phyloP scores from a whole-genome alignment of 2,329 filamentous ascomycete genomes.

The Boeremia lycopersici region DNA sequence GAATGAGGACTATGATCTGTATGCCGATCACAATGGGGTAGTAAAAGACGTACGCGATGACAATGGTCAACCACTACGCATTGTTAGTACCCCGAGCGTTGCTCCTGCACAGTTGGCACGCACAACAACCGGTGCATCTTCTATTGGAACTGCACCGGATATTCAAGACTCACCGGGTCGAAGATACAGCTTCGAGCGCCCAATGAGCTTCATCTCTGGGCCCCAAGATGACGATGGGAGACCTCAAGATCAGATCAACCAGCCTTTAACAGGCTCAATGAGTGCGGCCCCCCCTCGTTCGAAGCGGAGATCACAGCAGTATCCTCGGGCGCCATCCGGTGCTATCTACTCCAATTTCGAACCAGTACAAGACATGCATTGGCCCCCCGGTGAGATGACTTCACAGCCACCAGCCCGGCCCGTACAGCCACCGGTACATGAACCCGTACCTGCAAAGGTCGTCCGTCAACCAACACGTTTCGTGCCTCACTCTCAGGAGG shows the following conservation, averaged over 20 bases:
- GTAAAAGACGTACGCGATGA: constrained; percentile 43
- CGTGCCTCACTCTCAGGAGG: background rate
- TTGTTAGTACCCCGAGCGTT: constrained; percentile 9
- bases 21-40: constrained; percentile 46
- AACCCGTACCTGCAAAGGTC: constrained; percentile 4
- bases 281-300: constrained; percentile 13
- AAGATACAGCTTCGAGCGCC: constrained; percentile 41
- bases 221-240: constrained; percentile 42
- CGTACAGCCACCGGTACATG: constrained; percentile 6
- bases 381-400: constrained; percentile 3
- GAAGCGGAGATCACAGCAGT: constrained; percentile 17
- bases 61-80: constrained; percentile 35
- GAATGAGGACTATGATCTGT: constrained; percentile 43
- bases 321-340: constrained; percentile 5
- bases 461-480: constrained; percentile 12
- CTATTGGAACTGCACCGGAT: constrained; percentile 9
- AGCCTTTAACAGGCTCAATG: constrained; percentile 13
- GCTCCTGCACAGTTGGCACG: constrained; percentile 14
- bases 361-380: constrained; percentile 11
- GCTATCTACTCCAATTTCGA: constrained; percentile 19
- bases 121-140: constrained; percentile 6
- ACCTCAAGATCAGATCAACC: constrained; percentile 46
- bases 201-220: constrained; percentile 47
- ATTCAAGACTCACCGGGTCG: constrained; percentile 27
- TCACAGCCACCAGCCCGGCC: constrained; percentile 4